Percentiles rank a stretch among this genome's conserved stretches.
Evolutionary conservation across 305 asterid genomes (phyloP).

Genomic region (Solanum hybrid): DNA sequence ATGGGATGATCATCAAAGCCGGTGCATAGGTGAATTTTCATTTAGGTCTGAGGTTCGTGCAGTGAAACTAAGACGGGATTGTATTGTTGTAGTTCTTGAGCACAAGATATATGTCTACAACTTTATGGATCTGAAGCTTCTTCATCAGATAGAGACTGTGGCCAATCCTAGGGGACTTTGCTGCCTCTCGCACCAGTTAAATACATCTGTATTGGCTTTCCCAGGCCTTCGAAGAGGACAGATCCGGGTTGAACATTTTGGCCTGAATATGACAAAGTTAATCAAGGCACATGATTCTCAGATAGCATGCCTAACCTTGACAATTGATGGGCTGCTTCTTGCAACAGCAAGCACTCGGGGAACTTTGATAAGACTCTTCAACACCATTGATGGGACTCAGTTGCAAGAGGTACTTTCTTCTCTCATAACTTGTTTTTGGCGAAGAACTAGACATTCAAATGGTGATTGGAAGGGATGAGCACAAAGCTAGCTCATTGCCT

Average conservation of each 20-base stretch:
- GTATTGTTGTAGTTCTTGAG: constrained; percentile 79
- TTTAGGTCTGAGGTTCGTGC: constrained; percentile 91
- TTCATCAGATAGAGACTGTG: constrained; percentile 80
- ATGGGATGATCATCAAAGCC: constrained; percentile 98
- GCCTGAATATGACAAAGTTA: constrained; percentile 59
- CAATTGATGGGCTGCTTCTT: constrained; percentile 86
- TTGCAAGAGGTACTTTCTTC: constrained; percentile 71
- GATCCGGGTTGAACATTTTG: constrained; percentile 90
- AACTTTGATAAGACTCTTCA: constrained; percentile 83
- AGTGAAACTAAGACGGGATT: constrained; percentile 76
- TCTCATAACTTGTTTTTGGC: neutral
- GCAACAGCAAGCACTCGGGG: constrained; percentile 90
- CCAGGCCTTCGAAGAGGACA: constrained; percentile 83
- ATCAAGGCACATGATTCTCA: constrained; percentile 84
- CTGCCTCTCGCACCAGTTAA: constrained; percentile 69
- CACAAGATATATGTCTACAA: constrained; percentile 86
- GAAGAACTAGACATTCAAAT: neutral
- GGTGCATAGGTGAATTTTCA: constrained; percentile 84
- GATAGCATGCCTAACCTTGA: constrained; percentile 74
- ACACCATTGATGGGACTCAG: constrained; percentile 87
- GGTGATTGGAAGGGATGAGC: neutral
- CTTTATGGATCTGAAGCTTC: constrained; percentile 84
- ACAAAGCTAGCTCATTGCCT: neutral
- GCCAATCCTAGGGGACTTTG: constrained; percentile 85
- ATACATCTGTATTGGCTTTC: constrained; percentile 77